Base-by-base conservation (phyloP, 345 rosid genomes). In the Populus deltoides region DNA sequence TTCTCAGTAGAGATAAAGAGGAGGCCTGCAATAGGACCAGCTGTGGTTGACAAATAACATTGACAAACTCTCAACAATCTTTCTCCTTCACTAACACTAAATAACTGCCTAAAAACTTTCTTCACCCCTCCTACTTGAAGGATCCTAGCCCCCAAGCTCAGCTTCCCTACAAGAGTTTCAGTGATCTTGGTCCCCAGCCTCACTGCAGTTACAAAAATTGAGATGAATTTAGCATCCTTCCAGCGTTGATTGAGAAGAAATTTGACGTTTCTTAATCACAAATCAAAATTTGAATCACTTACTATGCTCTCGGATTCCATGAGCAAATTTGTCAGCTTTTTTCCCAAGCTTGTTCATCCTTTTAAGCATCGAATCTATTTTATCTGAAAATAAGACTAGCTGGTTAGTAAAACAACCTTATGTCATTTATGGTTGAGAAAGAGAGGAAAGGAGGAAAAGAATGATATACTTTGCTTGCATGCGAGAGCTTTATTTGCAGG, bases 281-380 rank as follows among this genome's bases (percentile, higher is more conserved):
- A 66, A 10, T 4, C 18, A 29, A 39, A 10, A 35, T 35, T 17
- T 22, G n/a, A 20, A 1, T 9, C 2, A 72, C 77, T 71, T 86
- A 86, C 86, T 86, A 73, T 90, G 97, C 77, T 92, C 97, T 68
- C 88, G 78, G 61, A 77, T 74, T 31, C 88, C 90, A 35, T 73
- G 78, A 8, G 87, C 89, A 78, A 89, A 88, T 39, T 83, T 84
- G 47, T 86, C 79, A 0, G 86, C 85, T 77, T 83, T 87, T 80
- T 88, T 91, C 68, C 90, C 89, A 0, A 84, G 75, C 70, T 80
- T 88, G 83, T 81, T 88, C 82, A 88, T 76, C 62, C 83, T 87
- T 74, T 77, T 86, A 33, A 83, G 72, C 73, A 88, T 66, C n/a
- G 87, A 82, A 73, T 41, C 70, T 43, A 33, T 29, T 62, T 77